Evolutionary conservation across 2,329 filamentous ascomycete genomes (phyloP).

Genomic region (Scedosporium dehoogii): DNA sequence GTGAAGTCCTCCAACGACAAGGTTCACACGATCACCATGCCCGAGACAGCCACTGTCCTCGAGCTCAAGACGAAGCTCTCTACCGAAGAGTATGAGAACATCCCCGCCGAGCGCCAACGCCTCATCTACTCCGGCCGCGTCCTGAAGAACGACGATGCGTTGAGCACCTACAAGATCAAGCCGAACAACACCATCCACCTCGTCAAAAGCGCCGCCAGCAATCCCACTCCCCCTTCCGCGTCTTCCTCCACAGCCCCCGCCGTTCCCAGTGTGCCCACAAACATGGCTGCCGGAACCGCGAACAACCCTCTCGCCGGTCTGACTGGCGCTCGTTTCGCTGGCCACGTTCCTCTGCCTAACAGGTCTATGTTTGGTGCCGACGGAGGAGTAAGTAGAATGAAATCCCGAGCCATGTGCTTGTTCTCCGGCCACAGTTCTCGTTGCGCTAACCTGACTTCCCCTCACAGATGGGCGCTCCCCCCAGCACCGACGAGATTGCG

Average conservation of each 20-base stretch:
- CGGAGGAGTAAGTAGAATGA: conserved; percentile 62
- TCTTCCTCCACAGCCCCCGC: conserved; percentile 30
- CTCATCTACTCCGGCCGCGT: conserved; percentile 96
- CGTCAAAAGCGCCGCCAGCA: conserved; percentile 92
- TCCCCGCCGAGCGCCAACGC: conserved; percentile 79
- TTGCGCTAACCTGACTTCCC: neutral
- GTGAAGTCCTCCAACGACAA: conserved; percentile 93
- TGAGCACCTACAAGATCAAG: conserved; percentile 89
- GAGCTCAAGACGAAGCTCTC: conserved; percentile 89
- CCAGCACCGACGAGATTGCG: conserved; percentile 70
- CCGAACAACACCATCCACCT: conserved; percentile 91
- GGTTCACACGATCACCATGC: conserved; percentile 73
- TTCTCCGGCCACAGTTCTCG: neutral
- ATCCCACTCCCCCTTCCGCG: conserved; percentile 39
- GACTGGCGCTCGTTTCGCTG: conserved; percentile 88
- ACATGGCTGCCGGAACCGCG: conserved; percentile 72
- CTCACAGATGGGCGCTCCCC: conserved; percentile 75
- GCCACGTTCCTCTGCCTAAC: conserved; percentile 79
- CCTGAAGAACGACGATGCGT: conserved; percentile 84
- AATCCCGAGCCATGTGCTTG: too few relatives aligned
- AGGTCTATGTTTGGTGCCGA: conserved; percentile 88
- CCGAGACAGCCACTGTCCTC: conserved; percentile 63
- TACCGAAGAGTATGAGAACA: conserved; percentile 70
- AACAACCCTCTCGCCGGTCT: conserved; percentile 86
- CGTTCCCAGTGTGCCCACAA: conserved; percentile 47